A percentile compares a stretch with the other conserved stretches of the same genome.
Conservation (phyloP, 345 rosid genomes). For the Sonneratia alba region DNA sequence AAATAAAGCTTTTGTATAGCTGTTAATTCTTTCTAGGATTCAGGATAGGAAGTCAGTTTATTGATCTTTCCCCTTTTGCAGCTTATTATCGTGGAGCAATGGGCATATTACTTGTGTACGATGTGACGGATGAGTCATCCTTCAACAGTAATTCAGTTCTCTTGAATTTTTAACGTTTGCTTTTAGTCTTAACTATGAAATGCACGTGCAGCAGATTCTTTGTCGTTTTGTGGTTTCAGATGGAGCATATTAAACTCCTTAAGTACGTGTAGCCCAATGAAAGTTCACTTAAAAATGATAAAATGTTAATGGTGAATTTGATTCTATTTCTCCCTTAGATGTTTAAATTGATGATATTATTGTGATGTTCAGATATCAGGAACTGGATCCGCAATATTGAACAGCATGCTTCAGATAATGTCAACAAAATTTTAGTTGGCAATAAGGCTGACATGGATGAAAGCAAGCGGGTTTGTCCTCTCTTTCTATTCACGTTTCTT, state of each 20-base stretch:
- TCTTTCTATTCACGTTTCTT: too few species aligned
- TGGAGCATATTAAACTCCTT: not conserved
- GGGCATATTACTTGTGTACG: slow-evolving; percentile 78
- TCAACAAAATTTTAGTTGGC: slow-evolving; percentile 84
- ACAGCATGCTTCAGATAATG: slow-evolving; percentile 95
- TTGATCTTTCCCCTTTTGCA: slow-evolving; percentile 13
- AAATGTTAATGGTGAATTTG: not conserved
- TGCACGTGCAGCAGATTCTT: too few species aligned
- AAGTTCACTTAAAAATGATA: too few species aligned
- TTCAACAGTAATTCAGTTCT: slow-evolving; percentile 44
- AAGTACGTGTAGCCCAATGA: too few species aligned
- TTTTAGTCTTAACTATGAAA: not conserved
- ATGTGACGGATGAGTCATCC: slow-evolving; percentile 76
- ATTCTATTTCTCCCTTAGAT: not conserved
- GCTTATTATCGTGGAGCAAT: slow-evolving; percentile 83
- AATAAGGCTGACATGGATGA: slow-evolving; percentile 99
- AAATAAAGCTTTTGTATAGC: too few species aligned
- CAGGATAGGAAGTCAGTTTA: too few species aligned
- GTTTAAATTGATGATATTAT: too few species aligned
- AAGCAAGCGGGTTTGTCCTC: slow-evolving; percentile 67
- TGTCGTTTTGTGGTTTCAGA: not conserved
- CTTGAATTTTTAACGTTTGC: not conserved
- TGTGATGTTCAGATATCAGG: slow-evolving; percentile 54
- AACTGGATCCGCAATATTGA: slow-evolving; percentile 99
- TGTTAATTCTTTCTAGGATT: too few species aligned